phyloP scores from a whole-genome alignment of 2,329 filamentous ascomycete genomes.

The Claviceps digitariae region DNA sequence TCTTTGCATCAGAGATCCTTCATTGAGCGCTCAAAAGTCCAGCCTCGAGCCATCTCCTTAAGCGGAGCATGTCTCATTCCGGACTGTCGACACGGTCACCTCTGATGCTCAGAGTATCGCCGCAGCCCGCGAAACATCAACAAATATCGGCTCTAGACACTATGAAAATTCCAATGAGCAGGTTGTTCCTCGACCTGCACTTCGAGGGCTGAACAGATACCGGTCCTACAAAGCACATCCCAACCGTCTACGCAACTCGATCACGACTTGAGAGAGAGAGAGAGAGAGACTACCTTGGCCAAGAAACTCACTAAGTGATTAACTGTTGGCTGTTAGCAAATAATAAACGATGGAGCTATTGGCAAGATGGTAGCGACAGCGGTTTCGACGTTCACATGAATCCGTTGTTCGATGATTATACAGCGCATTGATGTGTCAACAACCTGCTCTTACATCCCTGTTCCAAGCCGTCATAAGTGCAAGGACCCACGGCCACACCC shows the following conservation, averaged over 20 bases:
- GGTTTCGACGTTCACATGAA: background rate
- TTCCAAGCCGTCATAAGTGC: slow-evolving; percentile 4
- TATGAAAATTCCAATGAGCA: background rate
- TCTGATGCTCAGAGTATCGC: background rate
- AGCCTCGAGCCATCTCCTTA: background rate
- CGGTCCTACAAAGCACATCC: background rate
- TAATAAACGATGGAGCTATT: background rate
- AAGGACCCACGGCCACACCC: background rate
- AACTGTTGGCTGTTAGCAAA: background rate
- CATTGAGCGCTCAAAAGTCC: background rate
- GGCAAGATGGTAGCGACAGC: background rate
- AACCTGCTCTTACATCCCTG: slow-evolving; percentile 5
- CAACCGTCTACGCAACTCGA: background rate
- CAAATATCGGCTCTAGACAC: background rate
- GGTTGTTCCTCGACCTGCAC: background rate
- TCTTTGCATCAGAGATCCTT: background rate
- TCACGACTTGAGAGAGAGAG: background rate
- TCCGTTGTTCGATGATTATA: background rate
- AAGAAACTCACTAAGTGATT: background rate
- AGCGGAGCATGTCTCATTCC: background rate
- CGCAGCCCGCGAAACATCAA: background rate
- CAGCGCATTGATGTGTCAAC: background rate
- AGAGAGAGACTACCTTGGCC: background rate
- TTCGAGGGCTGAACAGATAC: background rate
- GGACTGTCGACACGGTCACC: background rate